Base-by-base conservation (phyloP, 78 protist species). In the Capsaspora owczarzaki region DNA sequence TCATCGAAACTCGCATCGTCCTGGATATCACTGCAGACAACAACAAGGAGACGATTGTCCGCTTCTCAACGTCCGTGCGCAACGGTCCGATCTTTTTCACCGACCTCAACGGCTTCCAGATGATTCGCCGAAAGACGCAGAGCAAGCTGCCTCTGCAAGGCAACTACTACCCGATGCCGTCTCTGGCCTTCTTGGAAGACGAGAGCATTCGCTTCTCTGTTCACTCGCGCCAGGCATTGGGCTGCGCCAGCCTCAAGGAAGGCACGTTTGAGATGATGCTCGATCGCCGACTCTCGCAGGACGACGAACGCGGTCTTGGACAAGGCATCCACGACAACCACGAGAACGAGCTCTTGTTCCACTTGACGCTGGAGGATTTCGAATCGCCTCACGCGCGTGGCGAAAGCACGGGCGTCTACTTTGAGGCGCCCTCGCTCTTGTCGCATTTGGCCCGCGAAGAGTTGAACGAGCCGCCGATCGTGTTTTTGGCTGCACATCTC, bases 231-330 rank as follows among this genome's bases (percentile, higher is more conserved):
- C 72, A 63, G 72, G 8, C 72, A 14, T 25, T 63, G 33, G 72
- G 72, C 25, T 35, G 27, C 43, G 35, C 33, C 35, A 8, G 6
- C 23, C 72, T 8, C n/a, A 2, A 41, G n/a, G 19, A 63, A 6
- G 72, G 72, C 19, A 12, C 42, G 35, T 29, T 63, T 35, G 72
- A 63, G 72, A 25, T 63, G 19, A 29, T 63, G 43, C 43, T 63
- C 41, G 72, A 63, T 4, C 72, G 72, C 12, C 72, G 72, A 8
- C 72, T 63, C 43, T 29, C n/a, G 37, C 72, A 63, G 72, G 72
- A 63, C 23, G 72, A 63, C 41, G 41, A 63, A 25, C 72, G 72
- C 40, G 72, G 72, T 4, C 40, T 63, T 16, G 72, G 72, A 2
- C 72, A 63, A 25, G 72, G 72, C 41, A 41, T 63, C 72, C 6